These are phyloP conservation scores for Neospora caninum DNA, from an alignment of 169 alveolate species.

Conservation along the genomic window DNA sequence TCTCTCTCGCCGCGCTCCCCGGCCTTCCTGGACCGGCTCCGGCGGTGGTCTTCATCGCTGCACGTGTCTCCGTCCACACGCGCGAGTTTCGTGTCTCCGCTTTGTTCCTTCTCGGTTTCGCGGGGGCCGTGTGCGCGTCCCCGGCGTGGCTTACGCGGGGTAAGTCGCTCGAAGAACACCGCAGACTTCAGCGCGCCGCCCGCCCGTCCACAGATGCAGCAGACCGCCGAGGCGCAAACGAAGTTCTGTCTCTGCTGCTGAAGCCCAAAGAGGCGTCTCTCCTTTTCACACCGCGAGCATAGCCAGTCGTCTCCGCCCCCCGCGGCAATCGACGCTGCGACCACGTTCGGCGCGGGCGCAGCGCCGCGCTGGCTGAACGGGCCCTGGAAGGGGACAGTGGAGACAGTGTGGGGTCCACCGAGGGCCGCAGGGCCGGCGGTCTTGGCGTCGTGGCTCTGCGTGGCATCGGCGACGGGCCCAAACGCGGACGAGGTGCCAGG, in stretches of 20 bases:
- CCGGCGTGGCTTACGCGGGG: not conserved
- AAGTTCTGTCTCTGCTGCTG: slow-evolving; percentile 63
- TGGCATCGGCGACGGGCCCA: not conserved
- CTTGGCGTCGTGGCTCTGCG: not conserved
- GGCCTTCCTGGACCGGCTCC: not conserved
- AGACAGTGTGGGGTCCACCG: not conserved
- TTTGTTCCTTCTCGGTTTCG: not conserved
- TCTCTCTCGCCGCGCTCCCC: not conserved
- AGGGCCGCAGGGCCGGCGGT: not conserved
- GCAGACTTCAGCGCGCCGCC: slow-evolving; percentile 63
- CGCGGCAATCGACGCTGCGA: slow-evolving; percentile 24
- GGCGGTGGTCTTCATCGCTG: no score
- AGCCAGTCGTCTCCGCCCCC: slow-evolving; percentile 57
- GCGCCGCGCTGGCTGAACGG: not conserved
- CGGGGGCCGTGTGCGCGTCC: no score
- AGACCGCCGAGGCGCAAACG: slow-evolving; percentile 18
- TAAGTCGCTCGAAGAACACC: not conserved
- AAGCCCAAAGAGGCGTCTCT: slow-evolving; percentile 50
- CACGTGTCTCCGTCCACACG: no score
- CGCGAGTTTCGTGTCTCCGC: not conserved
- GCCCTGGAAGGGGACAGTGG: not conserved
- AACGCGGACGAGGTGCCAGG: slow-evolving; percentile 9
- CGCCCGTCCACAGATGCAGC: slow-evolving; percentile 62
- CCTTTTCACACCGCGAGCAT: slow-evolving; percentile 63
- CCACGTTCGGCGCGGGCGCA: slow-evolving; percentile 8